Evolutionary conservation across 345 rosid genomes (phyloP).

Genomic region (Eucalyptus pumila): DNA sequence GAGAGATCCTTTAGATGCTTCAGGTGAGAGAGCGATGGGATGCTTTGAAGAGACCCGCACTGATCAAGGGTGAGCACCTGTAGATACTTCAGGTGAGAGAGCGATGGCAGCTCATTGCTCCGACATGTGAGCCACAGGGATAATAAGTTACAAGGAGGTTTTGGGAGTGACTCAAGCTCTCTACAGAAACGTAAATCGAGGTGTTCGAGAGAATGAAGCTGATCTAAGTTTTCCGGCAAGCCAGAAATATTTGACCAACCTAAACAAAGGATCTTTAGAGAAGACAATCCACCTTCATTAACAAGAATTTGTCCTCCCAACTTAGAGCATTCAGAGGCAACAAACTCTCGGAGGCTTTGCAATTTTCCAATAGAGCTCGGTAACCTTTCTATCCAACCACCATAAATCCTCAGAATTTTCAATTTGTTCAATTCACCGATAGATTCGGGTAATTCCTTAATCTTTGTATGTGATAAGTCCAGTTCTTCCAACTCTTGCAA

Average conservation of each 20-base stretch:
- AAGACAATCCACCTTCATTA: not conserved
- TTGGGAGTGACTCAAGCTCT: not conserved
- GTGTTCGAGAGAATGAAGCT: rapidly evolving
- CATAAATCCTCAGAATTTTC: rapidly evolving
- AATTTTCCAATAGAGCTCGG: not conserved
- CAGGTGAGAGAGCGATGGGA: no score
- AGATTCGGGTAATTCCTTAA: not conserved
- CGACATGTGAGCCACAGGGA: rapidly evolving
- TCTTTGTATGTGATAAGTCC: rapidly evolving
- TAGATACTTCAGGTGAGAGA: not conserved
- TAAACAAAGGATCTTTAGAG: not conserved
- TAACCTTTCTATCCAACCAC: rapidly evolving
- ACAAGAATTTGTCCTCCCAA: not conserved
- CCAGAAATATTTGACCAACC: rapidly evolving
- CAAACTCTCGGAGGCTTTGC: not conserved
- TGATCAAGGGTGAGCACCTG: rapidly evolving
- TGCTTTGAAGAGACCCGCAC: rapidly evolving
- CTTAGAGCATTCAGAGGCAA: rapidly evolving
- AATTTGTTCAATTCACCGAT: not conserved
- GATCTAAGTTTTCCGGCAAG: not conserved
- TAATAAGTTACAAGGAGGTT: not conserved
- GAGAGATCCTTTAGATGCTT: rapidly evolving
- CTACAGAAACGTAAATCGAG: rapidly evolving
- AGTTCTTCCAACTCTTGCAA: not conserved
- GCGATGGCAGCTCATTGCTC: not conserved